These are phyloP conservation scores for Trichoderma semiorbis DNA, from an alignment of 2,329 filamentous ascomycete genomes.

Conservation along the genomic window DNA sequence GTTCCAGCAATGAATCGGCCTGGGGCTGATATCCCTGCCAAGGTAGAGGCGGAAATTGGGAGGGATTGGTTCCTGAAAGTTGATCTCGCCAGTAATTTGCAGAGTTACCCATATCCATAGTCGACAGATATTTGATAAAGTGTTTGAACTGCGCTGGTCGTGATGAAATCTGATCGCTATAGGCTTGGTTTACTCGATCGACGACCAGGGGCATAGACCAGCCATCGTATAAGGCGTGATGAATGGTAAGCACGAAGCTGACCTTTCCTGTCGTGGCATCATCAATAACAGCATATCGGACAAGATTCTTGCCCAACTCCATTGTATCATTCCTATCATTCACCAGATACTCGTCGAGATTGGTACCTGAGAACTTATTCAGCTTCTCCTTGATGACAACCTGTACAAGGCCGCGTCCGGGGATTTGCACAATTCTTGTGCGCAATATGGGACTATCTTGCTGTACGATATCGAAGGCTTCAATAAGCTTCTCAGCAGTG, in stretches of 20 bases:
- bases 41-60: constrained; percentile 49
- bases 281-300: constrained; percentile 43
- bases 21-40: constrained; percentile 46
- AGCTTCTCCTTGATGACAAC: constrained; percentile 43
- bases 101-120: constrained; percentile 38
- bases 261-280: constrained; percentile 31
- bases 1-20: constrained; percentile 51
- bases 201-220: constrained; percentile 52
- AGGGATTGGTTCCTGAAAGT: constrained; percentile 41
- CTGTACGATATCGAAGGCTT: constrained; percentile 41
- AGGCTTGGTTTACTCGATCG: constrained; percentile 46
- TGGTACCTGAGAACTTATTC: constrained; percentile 32
- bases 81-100: constrained; percentile 47
- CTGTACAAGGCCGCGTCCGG: constrained; percentile 43
- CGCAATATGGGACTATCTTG: constrained; percentile 42
- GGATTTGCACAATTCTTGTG: constrained; percentile 47
- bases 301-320: constrained; percentile 44
- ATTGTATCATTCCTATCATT: constrained; percentile 40
- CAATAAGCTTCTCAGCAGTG: constrained; percentile 38
- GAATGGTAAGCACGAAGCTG: constrained; percentile 52
- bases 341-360: constrained; percentile 40
- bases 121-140: constrained; percentile 47
- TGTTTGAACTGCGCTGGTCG: constrained; percentile 44
- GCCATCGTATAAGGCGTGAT: constrained; percentile 56
- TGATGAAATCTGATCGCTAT: constrained; percentile 30